Conservation (phyloP, 192 early-diverging fungal species). For the Rhizophagus clarus region DNA sequence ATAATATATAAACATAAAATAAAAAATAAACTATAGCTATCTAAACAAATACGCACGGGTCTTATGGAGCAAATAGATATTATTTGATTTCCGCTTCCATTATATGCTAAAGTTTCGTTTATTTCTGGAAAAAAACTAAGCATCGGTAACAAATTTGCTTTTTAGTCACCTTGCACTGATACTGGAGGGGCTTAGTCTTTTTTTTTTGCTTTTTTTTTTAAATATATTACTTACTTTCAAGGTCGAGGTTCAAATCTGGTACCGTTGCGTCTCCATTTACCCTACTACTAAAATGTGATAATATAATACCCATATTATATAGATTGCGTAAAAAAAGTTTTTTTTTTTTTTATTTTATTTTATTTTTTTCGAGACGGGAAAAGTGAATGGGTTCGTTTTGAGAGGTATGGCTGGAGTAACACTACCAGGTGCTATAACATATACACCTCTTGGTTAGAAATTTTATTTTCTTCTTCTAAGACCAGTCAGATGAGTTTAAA, state of each 20-base stretch:
- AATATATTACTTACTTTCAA: constrained; percentile 56
- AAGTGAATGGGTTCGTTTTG: not conserved
- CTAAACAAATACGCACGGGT: constrained; percentile 7
- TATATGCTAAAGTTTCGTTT: not conserved
- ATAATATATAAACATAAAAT: constrained; percentile 2
- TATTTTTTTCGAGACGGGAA: not conserved
- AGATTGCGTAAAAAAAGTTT: not conserved
- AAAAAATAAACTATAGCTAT: not conserved
- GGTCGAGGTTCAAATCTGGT: constrained; percentile 61
- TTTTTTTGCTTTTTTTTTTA: constrained; percentile 34
- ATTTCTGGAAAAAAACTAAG: not conserved
- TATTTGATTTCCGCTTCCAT: not conserved
- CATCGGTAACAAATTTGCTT: not conserved
- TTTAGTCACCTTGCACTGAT: not conserved
- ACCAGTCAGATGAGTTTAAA: not conserved
- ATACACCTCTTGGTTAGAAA: not conserved
- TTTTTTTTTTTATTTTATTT: too few relatives aligned
- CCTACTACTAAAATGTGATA: constrained; percentile 28
- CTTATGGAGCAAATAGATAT: not conserved
- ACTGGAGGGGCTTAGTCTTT: not conserved
- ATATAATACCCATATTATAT: constrained; percentile 14
- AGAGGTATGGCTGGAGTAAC: not conserved
- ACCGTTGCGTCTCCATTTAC: constrained; percentile 38
- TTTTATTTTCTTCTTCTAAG: too few relatives aligned
- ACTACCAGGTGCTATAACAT: not conserved